Percentiles rank a stretch among this genome's conserved stretches.
Conservation (phyloP, 768 basidiomycete species). For the Leccinellum luteum region DNA sequence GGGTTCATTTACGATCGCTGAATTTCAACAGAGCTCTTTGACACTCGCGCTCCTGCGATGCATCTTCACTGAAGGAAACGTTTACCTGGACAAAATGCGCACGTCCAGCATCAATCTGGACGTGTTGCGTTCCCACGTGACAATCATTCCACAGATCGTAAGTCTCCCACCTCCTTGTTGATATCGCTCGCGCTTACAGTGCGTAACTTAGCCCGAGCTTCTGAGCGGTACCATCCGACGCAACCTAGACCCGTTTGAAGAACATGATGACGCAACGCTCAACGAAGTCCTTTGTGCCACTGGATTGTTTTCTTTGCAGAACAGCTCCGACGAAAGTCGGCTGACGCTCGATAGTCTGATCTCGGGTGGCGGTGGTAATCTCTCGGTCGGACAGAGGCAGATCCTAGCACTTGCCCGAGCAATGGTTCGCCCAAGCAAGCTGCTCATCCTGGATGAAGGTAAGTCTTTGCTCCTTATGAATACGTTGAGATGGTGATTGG, state of each 20-base stretch:
- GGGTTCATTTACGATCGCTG: neutral
- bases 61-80: neutral
- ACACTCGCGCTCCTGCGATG: conserved; percentile 4
- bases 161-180: neutral
- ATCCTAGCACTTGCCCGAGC: conserved; percentile 59
- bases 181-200: neutral
- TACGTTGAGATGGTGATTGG: neutral
- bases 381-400: conserved; percentile 62
- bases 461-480: neutral
- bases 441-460: conserved; percentile 60
- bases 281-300: conserved; percentile 49
- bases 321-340: conserved; percentile 33
- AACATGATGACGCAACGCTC: conserved; percentile 51
- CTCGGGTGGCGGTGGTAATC: conserved; percentile 42
- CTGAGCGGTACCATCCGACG: conserved; percentile 54
- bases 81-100: conserved; percentile 1
- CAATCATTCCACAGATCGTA: conserved; percentile 3
- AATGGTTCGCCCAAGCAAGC: conserved; percentile 53
- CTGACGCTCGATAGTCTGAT: conserved; percentile 47
- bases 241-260: conserved; percentile 60
- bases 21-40: neutral
- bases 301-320: conserved; percentile 43
- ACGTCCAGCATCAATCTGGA: neutral
- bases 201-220: neutral
- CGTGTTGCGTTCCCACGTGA: neutral